Conservation (phyloP, 1,284 basidiomycete species). For the Ganoderma leucocontextum region DNA sequence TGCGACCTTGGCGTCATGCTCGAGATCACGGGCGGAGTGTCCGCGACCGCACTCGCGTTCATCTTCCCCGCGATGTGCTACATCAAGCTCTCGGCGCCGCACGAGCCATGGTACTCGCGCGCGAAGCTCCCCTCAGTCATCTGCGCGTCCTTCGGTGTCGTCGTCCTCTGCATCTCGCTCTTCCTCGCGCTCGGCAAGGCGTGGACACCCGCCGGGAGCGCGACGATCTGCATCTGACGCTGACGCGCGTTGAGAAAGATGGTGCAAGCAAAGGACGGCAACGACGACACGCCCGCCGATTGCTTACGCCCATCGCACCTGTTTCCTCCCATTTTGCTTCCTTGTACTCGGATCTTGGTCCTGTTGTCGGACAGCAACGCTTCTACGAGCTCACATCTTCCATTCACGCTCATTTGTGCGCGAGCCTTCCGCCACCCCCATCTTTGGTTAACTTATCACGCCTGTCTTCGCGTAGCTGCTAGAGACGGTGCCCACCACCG, state of each 20-base stretch:
- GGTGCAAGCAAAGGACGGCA: not conserved
- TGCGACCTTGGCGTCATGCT: constrained; percentile 98
- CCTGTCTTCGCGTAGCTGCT: constrained; percentile 9
- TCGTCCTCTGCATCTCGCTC: constrained; percentile 84
- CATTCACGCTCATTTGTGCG: not conserved
- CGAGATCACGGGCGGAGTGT: constrained; percentile 95
- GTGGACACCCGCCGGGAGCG: constrained; percentile 74
- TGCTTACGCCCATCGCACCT: not conserved
- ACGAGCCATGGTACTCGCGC: constrained; percentile 69
- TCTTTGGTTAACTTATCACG: constrained; percentile 14
- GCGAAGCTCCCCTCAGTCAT: constrained; percentile 77
- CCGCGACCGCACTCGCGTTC: constrained; percentile 94
- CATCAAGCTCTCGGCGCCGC: constrained; percentile 72
- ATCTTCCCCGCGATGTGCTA: constrained; percentile 94
- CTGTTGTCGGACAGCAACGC: constrained; percentile 14
- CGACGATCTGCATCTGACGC: constrained; percentile 67
- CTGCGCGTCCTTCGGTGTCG: constrained; percentile 79
- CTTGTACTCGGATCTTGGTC: not conserved
- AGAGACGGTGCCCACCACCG: constrained; percentile 20
- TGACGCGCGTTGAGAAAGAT: not conserved
- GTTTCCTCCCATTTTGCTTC: not conserved
- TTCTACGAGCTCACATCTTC: not conserved
- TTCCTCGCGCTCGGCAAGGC: constrained; percentile 79
- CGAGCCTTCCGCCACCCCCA: not conserved
- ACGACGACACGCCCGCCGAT: not conserved